Conservation (phyloP, 176 grass and related monocot species). For the Pharus latifolius region DNA sequence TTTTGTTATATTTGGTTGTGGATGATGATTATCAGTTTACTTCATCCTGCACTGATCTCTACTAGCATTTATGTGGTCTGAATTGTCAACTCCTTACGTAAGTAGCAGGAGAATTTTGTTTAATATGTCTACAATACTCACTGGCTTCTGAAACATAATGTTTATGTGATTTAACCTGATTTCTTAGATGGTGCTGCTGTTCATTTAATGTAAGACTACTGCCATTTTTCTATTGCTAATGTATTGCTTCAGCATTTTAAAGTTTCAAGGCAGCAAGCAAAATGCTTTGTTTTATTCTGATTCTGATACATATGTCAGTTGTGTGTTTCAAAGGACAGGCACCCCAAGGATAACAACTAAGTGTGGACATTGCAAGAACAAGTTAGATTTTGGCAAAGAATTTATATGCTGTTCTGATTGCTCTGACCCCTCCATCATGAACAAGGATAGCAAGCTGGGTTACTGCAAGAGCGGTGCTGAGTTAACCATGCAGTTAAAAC, state of each 20-base stretch:
- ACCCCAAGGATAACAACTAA: slow-evolving; percentile 50
- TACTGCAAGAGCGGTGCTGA: slow-evolving; percentile 55
- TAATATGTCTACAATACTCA: not conserved
- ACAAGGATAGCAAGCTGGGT: slow-evolving; percentile 50
- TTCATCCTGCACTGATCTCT: not conserved
- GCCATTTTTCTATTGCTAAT: not conserved
- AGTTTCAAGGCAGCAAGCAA: not conserved
- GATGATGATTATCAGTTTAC: not conserved
- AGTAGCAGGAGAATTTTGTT: not conserved
- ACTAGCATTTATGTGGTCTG: not conserved
- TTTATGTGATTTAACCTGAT: not conserved
- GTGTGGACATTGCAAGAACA: slow-evolving; percentile 61
- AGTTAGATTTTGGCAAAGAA: slow-evolving; percentile 70
- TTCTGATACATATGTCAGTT: not conserved
- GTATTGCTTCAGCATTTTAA: not conserved
- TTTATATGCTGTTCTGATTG: slow-evolving; percentile 83
- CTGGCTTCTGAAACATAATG: not conserved
- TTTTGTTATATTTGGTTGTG: not conserved
- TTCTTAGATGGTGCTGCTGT: not conserved
- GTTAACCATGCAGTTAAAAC: slow-evolving; percentile 55
- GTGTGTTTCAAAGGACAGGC: slow-evolving; percentile 37
- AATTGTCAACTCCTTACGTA: not conserved
- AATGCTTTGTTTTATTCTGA: not conserved
- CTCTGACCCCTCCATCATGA: slow-evolving; percentile 50
- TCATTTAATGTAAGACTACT: not conserved